A percentile compares a stretch with the other conserved stretches of the same genome.
Evolutionary conservation across 495 filamentous ascomycete genomes (phyloP).

Genomic region (Immersiella caudata): DNA sequence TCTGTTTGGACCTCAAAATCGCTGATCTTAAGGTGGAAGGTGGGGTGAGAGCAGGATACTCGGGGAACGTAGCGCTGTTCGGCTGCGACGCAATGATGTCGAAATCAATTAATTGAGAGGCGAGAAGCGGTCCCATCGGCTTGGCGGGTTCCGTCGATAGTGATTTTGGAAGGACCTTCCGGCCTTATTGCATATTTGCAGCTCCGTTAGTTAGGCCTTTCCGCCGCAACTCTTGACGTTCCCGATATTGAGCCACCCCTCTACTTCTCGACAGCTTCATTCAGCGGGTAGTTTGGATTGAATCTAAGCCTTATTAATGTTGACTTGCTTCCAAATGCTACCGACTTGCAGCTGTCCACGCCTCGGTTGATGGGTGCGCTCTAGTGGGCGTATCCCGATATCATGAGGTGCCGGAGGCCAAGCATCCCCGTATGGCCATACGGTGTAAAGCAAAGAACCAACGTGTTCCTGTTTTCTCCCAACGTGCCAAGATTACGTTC

Average conservation of each 20-base stretch:
- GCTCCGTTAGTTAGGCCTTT: not conserved
- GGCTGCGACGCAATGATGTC: slow-evolving; percentile 17
- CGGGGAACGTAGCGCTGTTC: not conserved
- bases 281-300: not conserved
- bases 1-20: not conserved
- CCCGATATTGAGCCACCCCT: slow-evolving; percentile 10
- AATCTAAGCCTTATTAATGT: not conserved
- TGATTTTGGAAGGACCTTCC: slow-evolving; percentile 19
- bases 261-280: slow-evolving; percentile 7
- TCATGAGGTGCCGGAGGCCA: no score
- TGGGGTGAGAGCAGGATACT: not conserved
- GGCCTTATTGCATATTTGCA: slow-evolving; percentile 6
- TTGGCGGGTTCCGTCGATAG: slow-evolving; percentile 17
- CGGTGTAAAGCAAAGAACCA: no score
- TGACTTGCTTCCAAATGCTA: no score
- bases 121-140: slow-evolving; percentile 7
- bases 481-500: not conserved
- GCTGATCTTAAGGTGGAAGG: not conserved
- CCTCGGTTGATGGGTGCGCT: no score
- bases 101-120: slow-evolving; percentile 12
- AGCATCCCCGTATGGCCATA: no score
- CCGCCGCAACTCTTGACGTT: not conserved
- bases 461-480: no score
- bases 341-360: no score
- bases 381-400: no score